Evolutionary conservation across 441 rosid genomes (phyloP), one percentile per base, ranked within the genome.

Genomic region (Pelargonium cotyledonis): DNA sequence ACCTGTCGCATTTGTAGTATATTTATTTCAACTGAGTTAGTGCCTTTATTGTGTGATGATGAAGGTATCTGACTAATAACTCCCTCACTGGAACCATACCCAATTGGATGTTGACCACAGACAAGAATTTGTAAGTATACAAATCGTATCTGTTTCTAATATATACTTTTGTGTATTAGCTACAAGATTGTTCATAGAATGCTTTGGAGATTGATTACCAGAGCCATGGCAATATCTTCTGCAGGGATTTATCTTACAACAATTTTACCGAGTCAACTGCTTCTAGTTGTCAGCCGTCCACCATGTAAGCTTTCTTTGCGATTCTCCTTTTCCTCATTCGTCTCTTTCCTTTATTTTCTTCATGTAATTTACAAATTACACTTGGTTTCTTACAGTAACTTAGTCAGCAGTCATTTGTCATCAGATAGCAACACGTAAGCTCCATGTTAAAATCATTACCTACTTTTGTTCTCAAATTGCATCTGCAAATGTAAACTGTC

Each of bases 171-270:
- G 38, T 4, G 38, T 35, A 35, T 35, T 35, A 35, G 6, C 38
- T 35, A 35, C 6, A 35, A 35, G 38, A 35, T 35, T 35, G 38
- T 4, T 35, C 38, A 35, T 35, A 35, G 38, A 35, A 4, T 35
- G 3, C 38, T 35, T 35, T 35, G 5, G 38, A 35, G 38, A 35
- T 35, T 35, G 38, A 35, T 35, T 35, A 35, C 6, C 38, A 35
- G 38, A 35, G 38, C 38, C 38, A 35, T 35, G 38, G 4, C 38
- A 35, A 35, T 5, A 44, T 35, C 67, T 40, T 0, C 66, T 76
- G 65, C 89, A 95, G 99, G 8, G 99, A 95, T 79, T 75, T 91
- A 66, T 95, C 99, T 66, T 86, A 89, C 82, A 95, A 95, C 86
- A 85, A 88, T 71, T 95, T 95, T 76, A 84, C 86, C 0, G 74